Percentiles rank a stretch among this genome's conserved stretches.
phyloP scores from a whole-genome alignment of 805 yeast species.

The Lachancea quebecensis region DNA sequence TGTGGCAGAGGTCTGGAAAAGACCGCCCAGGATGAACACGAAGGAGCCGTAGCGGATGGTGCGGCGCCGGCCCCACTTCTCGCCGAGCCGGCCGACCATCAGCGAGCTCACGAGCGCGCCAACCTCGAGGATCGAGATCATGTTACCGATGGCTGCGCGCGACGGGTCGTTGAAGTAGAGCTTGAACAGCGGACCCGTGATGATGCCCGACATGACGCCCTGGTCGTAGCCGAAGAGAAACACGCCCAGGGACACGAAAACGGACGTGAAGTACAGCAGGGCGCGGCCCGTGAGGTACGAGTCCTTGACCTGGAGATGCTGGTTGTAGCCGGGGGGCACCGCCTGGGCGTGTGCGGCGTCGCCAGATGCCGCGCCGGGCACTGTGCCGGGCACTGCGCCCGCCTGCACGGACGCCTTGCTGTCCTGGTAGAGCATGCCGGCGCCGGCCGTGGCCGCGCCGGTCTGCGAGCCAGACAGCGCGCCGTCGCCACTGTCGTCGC shows the following conservation, averaged over 20 bases:
- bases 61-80: slow-evolving; percentile 67
- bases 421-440: slow-evolving; percentile 10
- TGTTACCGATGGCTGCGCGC: slow-evolving; percentile 70
- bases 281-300: slow-evolving; percentile 18
- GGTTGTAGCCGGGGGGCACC: slow-evolving; percentile 9
- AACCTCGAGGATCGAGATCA: slow-evolving; percentile 81
- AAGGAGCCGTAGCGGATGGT: slow-evolving; percentile 77
- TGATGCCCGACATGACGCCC: slow-evolving; percentile 85
- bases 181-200: slow-evolving; percentile 66
- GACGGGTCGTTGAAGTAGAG: slow-evolving; percentile 67
- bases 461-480: no score
- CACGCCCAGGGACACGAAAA: slow-evolving; percentile 40
- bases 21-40: slow-evolving; percentile 73
- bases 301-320: slow-evolving; percentile 14
- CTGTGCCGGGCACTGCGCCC: neutral
- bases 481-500: slow-evolving; percentile 7
- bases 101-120: slow-evolving; percentile 81
- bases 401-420: slow-evolving; percentile 11
- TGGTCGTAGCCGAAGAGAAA: slow-evolving; percentile 77
- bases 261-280: slow-evolving; percentile 33
- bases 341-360: slow-evolving; percentile 5
- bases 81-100: slow-evolving; percentile 72
- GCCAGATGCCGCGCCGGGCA: neutral
- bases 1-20: slow-evolving; percentile 56
- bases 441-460: slow-evolving; percentile 1